phyloP scores from a whole-genome alignment of 352 stramenopile species.

The Globisporangium heterothallicum region DNA sequence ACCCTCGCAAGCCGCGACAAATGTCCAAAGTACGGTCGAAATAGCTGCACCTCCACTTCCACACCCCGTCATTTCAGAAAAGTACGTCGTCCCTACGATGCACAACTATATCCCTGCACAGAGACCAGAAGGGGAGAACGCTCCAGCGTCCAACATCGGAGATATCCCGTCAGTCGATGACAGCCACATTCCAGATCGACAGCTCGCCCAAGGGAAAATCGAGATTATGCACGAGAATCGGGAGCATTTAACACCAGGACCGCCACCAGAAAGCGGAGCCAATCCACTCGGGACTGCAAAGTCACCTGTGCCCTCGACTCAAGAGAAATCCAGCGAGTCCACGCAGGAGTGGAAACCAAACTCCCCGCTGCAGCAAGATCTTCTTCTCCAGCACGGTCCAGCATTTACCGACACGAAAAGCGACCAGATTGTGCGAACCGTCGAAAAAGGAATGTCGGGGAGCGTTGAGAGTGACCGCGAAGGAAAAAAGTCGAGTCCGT shows the following conservation, averaged over 20 bases:
- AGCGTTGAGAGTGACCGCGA: neutral
- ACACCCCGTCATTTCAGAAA: neutral
- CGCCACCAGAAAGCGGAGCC: neutral
- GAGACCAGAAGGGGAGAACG: neutral
- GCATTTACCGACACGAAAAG: neutral
- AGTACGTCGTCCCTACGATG: neutral
- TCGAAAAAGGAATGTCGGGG: neutral
- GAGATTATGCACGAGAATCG: neutral
- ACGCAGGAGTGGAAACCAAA: neutral
- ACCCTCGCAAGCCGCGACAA: neutral
- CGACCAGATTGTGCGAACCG: neutral
- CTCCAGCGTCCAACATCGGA: neutral
- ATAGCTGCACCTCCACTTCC: neutral
- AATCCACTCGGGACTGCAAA: neutral
- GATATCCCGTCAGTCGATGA: neutral
- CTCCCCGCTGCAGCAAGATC: neutral
- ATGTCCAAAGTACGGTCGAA: neutral
- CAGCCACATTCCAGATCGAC: neutral
- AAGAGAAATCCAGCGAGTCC: neutral
- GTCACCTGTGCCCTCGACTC: neutral
- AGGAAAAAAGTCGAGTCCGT: neutral
- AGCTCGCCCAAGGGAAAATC: neutral
- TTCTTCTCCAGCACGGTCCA: neutral
- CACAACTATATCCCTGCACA: too few species aligned
- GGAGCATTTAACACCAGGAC: neutral